Conservation (phyloP, 768 basidiomycete genomes). For the Crepidotus variabilis region DNA sequence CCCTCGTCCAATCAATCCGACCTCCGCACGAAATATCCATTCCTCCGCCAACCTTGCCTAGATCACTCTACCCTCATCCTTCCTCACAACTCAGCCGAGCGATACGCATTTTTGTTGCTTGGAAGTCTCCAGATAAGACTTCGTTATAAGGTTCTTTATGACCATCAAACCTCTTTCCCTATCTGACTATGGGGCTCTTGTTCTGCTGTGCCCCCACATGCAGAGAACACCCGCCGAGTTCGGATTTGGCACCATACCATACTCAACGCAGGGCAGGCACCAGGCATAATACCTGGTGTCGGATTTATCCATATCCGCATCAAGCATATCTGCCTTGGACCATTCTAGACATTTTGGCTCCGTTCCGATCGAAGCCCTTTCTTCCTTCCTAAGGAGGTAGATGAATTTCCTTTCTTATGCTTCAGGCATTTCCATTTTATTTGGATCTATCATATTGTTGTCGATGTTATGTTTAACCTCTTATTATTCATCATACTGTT, state of each 20-base stretch:
- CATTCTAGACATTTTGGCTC: not conserved
- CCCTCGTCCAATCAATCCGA: not conserved
- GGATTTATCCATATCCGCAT: not conserved
- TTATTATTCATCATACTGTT: not conserved
- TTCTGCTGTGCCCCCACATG: not conserved
- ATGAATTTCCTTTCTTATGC: not conserved
- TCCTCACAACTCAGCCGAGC: constrained; percentile 47
- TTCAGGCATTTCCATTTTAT: not conserved
- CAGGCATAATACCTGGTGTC: not conserved
- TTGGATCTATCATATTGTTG: not conserved
- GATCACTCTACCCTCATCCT: constrained; percentile 19
- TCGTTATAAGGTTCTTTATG: too few species aligned
- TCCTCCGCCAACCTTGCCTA: constrained; percentile 6
- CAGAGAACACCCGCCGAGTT: not conserved
- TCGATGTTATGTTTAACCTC: not conserved
- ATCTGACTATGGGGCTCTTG: too few species aligned
- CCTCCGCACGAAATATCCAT: not conserved
- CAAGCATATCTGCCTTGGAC: not conserved
- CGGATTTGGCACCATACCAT: not conserved
- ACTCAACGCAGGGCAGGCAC: not conserved
- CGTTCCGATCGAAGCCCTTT: not conserved
- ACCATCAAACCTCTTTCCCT: too few species aligned
- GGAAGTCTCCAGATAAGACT: constrained; percentile 33
- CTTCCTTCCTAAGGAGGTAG: not conserved
- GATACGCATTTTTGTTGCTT: constrained; percentile 52